Conservation (phyloP, 441 rosid genomes). For the Pelargonium citronellum region DNA sequence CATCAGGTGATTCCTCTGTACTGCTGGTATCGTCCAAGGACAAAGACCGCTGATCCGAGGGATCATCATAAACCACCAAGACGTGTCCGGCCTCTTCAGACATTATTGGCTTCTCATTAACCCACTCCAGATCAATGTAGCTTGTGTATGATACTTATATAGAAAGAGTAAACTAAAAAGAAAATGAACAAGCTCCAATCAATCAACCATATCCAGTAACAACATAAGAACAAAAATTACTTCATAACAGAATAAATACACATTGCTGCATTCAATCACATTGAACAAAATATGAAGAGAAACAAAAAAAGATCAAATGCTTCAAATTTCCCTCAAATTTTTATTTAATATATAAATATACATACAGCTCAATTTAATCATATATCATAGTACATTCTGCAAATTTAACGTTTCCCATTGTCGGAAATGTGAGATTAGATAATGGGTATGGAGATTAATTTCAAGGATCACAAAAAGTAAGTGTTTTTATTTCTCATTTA, state of each 20-base stretch:
- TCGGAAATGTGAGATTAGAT: no score
- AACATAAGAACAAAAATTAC: not conserved
- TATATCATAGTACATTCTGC: not conserved
- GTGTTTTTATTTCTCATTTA: not conserved
- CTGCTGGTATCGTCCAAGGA: slow-evolving; percentile 80
- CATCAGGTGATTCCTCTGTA: slow-evolving; percentile 78
- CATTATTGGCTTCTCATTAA: slow-evolving; percentile 44
- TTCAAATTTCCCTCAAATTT: not conserved
- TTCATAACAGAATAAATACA: not conserved
- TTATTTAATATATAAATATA: not conserved
- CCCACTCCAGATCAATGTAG: slow-evolving; percentile 20
- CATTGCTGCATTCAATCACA: slow-evolving; percentile 3
- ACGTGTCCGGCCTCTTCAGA: slow-evolving; percentile 69
- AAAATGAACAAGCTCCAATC: not conserved
- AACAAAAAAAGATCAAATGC: not conserved
- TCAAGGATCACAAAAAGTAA: not conserved
- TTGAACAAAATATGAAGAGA: not conserved
- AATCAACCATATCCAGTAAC: not conserved
- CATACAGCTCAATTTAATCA: not conserved
- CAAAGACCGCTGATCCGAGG: slow-evolving; percentile 73
- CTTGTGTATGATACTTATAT: slow-evolving; percentile 20
- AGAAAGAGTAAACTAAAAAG: slow-evolving; percentile 7
- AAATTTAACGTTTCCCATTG: not conserved
- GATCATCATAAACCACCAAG: slow-evolving; percentile 70
- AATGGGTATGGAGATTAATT: not conserved